These are phyloP conservation scores for Artemisia annua DNA, from an alignment of 129 eudicot species.

Conservation along the genomic window DNA sequence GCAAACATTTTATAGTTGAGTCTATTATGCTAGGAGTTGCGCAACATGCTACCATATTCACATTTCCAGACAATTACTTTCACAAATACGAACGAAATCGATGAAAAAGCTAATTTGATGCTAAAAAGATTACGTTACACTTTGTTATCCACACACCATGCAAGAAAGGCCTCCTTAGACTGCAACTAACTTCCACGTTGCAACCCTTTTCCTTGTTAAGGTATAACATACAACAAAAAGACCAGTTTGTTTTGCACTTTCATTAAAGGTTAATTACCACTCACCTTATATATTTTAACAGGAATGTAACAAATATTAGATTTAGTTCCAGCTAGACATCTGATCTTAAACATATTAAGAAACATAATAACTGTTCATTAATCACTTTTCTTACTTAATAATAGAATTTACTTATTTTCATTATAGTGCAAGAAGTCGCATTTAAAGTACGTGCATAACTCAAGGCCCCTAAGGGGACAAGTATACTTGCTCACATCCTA, in stretches of 20 bases:
- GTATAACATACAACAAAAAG: neutral
- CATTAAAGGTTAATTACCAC: too few species aligned
- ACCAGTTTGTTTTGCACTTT: neutral
- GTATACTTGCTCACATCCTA: too few species aligned
- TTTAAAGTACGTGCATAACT: too few species aligned
- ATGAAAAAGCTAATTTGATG: too few species aligned
- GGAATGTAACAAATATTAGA: neutral
- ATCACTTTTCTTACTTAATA: neutral
- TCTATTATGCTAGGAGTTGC: too few species aligned
- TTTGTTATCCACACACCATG: neutral
- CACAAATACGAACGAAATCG: too few species aligned
- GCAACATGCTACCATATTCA: too few species aligned
- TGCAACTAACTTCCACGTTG: neutral
- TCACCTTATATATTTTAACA: neutral
- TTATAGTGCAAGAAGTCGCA: too few species aligned
- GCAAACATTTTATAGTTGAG: neutral
- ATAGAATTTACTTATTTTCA: too few species aligned
- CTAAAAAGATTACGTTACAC: neutral
- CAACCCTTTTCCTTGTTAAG: neutral
- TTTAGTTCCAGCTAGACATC: neutral
- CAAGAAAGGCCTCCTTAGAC: neutral
- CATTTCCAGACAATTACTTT: too few species aligned
- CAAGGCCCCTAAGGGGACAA: too few species aligned
- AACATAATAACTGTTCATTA: neutral
- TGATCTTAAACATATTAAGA: slow-evolving; percentile 7